Percentiles rank a stretch among this genome's conserved stretches.
Conservation (phyloP, 2,329 filamentous ascomycete genomes). For the Fusarium sp. region DNA sequence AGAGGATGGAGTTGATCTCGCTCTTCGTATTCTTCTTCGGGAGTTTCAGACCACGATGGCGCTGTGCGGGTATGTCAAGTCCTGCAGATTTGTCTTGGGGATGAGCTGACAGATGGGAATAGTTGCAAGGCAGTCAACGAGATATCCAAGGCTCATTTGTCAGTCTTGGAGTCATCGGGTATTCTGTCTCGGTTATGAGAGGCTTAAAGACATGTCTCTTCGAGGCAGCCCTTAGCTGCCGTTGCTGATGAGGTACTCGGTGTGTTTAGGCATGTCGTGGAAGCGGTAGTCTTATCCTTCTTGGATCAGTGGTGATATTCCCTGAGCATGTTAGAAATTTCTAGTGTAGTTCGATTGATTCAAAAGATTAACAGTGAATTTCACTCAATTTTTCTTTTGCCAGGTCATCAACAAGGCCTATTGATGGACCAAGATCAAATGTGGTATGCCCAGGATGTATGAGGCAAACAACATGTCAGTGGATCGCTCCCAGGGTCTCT, state of each 20-base stretch:
- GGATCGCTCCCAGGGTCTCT: too few species aligned
- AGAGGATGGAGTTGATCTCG: neutral
- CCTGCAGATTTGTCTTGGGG: neutral
- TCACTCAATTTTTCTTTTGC: too few species aligned
- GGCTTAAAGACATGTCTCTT: neutral
- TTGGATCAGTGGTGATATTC: neutral
- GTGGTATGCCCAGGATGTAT: too few species aligned
- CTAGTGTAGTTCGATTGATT: neutral
- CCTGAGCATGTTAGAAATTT: neutral
- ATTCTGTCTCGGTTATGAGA: neutral
- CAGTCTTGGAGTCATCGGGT: neutral
- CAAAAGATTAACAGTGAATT: neutral
- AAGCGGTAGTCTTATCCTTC: neutral
- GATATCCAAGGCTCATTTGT: neutral
- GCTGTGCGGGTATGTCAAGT: neutral
- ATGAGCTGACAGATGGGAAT: neutral
- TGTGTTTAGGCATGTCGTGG: neutral
- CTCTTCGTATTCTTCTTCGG: neutral
- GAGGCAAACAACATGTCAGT: too few species aligned
- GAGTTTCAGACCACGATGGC: neutral
- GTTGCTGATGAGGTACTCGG: neutral
- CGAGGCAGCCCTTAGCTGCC: too few species aligned
- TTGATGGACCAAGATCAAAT: too few species aligned
- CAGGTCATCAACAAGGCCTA: too few species aligned
- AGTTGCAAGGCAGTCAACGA: neutral